Base-by-base conservation (phyloP, 2,329 filamentous ascomycete species). In the Colletotrichum agaves region DNA sequence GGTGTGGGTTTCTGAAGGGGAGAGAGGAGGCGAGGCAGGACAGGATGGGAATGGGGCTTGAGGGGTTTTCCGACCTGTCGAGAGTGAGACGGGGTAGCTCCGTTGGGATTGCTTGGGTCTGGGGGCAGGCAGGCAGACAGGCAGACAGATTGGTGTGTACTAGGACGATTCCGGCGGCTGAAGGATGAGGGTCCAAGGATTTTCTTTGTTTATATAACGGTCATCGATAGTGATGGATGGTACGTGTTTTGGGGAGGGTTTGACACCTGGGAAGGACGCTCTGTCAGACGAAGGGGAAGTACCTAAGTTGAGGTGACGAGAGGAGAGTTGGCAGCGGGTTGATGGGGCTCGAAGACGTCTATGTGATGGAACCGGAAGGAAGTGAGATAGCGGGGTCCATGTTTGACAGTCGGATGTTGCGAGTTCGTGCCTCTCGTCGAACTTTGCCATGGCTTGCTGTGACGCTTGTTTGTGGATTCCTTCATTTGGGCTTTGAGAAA, bases 181-280 rank as follows among this genome's bases (percentile, higher is more conserved):
- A n/a, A 15, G 39, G 27, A 23, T 27, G 35, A 23, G 19, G 10
- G 6, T 17, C 47, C 35, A n/a, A 19, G 35, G 19, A 19, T 50
- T 27, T 58, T 47, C 60, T 67, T 63, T 67, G 64, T 67, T 60
- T 3, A 21, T 63, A 21, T 27, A 67, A 67, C 64, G 60, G 64
- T 67, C 64, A 63, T 67, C 35, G 60, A 58, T 41, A 12, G 52
- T 41, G 41, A 33, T 50, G 44, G n/a, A 15, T 17, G n/a, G 27
- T 17, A 2, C 6, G 27, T 27, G 27, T 27, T 27, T 27, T 1
- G 27, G 5, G 27, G 27, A 7, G 27, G 27, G 27, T 7, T 27
- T 7, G 27, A 8, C 27, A 27, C 2, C 27, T 27, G 27, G 27
- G 27, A 7, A 27, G 27, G 27, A 27, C 27, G 27, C 13, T 13